phyloP scores from a whole-genome alignment of 257 asterid genomes.

The Gentiana straminea region DNA sequence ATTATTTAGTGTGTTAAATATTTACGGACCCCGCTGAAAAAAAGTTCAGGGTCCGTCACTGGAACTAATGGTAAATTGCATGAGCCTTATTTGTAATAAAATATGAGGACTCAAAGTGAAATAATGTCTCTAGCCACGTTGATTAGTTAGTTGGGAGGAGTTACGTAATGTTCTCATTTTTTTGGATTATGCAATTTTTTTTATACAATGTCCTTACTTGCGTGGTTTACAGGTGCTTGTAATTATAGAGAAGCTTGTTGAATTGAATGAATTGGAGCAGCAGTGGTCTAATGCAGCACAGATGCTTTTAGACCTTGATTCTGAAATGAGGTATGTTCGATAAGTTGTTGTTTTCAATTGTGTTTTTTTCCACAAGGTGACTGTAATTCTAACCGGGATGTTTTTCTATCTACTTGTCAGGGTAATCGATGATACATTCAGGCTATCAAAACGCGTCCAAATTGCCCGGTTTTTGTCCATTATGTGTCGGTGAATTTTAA shows the following conservation, averaged over 20 bases:
- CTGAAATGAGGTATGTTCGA: constrained; percentile 79
- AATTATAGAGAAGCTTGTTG: constrained; percentile 92
- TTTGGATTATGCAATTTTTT: no score
- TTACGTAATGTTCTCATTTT: no score
- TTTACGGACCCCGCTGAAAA: no score
- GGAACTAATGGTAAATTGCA: no score
- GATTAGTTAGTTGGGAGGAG: no score
- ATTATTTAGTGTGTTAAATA: no score
- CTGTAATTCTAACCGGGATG: constrained; percentile 1
- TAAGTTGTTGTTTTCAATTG: background rate
- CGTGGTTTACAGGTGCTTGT: constrained; percentile 54
- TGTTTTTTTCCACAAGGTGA: background rate
- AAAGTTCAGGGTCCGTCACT: no score
- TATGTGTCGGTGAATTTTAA: no score
- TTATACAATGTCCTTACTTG: background rate
- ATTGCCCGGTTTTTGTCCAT: constrained; percentile 44
- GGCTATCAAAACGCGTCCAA: constrained; percentile 86
- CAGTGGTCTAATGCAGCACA: constrained; percentile 97
- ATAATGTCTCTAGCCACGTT: no score
- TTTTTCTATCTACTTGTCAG: constrained; percentile 30
- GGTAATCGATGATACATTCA: constrained; percentile 84
- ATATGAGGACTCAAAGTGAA: no score
- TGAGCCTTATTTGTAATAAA: no score
- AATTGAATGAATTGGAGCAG: constrained; percentile 81
- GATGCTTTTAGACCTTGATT: constrained; percentile 96